These are phyloP conservation scores for Omphalotus olearius DNA, from an alignment of 1,284 basidiomycete genomes.

Conservation along the genomic window DNA sequence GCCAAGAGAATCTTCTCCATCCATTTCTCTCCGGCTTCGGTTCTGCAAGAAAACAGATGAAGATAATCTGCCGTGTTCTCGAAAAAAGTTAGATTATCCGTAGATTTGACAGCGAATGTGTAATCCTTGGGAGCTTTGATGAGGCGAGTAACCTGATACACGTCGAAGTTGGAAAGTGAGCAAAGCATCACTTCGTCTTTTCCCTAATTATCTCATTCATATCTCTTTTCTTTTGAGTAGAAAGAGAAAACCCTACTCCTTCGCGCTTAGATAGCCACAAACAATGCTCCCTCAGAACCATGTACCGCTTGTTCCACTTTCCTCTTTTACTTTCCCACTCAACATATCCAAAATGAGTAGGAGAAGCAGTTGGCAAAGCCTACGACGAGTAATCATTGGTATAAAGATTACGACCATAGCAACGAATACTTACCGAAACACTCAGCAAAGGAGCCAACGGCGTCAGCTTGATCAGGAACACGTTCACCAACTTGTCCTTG, in stretches of 20 bases:
- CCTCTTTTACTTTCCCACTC: constrained; percentile 86
- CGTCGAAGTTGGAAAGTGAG: constrained; percentile 81
- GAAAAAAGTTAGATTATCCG: constrained; percentile 79
- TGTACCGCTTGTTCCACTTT: constrained; percentile 89
- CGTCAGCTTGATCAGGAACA: constrained; percentile 73
- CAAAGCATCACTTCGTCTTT: constrained; percentile 82
- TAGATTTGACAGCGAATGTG: constrained; percentile 83
- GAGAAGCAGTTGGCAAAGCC: constrained; percentile 70
- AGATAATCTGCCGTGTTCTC: constrained; percentile 83
- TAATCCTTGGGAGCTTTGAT: constrained; percentile 77
- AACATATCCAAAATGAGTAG: constrained; percentile 68
- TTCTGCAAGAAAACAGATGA: constrained; percentile 74
- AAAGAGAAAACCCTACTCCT: constrained; percentile 45
- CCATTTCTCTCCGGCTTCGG: constrained; percentile 65
- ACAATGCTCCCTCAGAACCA: constrained; percentile 80
- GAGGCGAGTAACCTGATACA: constrained; percentile 68
- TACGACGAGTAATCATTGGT: constrained; percentile 24
- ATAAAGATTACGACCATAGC: constrained; percentile 7
- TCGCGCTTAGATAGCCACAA: constrained; percentile 86
- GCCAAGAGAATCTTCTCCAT: constrained; percentile 73
- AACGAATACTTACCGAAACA: constrained; percentile 45
- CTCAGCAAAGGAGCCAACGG: constrained; percentile 54
- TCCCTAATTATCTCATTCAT: constrained; percentile 41
- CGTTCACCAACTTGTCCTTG: constrained; percentile 70
- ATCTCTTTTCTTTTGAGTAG: constrained; percentile 3